Evolutionary conservation across 2,329 filamentous ascomycete species (phyloP).

Genomic region (Colletotrichum liaoningense): DNA sequence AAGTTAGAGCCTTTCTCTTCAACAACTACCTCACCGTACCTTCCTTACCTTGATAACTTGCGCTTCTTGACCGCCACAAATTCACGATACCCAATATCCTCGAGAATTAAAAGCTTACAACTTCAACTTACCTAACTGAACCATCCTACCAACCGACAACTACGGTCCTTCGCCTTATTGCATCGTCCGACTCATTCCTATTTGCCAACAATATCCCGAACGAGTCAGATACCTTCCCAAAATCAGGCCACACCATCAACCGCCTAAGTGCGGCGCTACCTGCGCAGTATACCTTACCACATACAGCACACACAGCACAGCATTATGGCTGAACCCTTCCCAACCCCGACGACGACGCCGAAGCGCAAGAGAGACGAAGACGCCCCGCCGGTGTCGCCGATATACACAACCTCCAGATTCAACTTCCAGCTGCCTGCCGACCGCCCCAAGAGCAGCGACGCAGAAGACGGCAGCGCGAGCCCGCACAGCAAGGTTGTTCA

Average conservation of each 20-base stretch:
- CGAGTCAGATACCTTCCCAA: constrained; percentile 15
- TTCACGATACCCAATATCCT: background rate
- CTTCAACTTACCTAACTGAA: background rate
- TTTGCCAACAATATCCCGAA: background rate
- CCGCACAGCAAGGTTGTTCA: constrained; percentile 64
- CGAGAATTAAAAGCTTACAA: background rate
- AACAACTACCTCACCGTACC: background rate
- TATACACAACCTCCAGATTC: constrained; percentile 48
- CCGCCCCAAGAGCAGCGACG: constrained; percentile 40
- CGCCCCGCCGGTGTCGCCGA: constrained; percentile 45
- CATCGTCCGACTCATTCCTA: background rate
- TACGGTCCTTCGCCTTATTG: background rate
- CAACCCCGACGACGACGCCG: constrained; percentile 46
- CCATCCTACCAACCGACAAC: background rate
- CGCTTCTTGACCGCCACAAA: background rate
- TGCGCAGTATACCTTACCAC: background rate
- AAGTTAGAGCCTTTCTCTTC: background rate
- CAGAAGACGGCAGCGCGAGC: constrained; percentile 61
- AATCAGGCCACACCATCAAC: constrained; percentile 34
- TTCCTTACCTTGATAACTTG: too few species aligned
- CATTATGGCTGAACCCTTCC: constrained; percentile 30
- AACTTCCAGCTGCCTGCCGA: constrained; percentile 54
- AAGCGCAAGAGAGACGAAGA: constrained; percentile 60
- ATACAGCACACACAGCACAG: background rate
- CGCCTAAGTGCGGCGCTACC: background rate